These are phyloP conservation scores for Podospora fimiseda DNA, from an alignment of 495 filamentous ascomycete genomes.

Conservation along the genomic window DNA sequence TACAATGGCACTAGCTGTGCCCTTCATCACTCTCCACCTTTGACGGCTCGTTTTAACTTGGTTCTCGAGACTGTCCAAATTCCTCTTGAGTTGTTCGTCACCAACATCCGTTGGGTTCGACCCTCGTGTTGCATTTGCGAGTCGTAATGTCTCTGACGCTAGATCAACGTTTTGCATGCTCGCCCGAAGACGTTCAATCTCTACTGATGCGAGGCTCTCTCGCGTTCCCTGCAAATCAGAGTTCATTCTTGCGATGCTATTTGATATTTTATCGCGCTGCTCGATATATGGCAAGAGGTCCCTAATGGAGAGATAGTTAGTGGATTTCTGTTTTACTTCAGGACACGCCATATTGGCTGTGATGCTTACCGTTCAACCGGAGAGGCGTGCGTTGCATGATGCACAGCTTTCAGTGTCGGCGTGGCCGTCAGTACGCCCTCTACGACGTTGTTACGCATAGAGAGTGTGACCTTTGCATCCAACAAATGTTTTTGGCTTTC, in stretches of 20 bases:
- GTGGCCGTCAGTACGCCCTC: slow-evolving; percentile 61
- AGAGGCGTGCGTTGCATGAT: slow-evolving; percentile 58
- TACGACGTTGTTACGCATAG: slow-evolving; percentile 59
- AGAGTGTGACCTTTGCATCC: slow-evolving; percentile 61
- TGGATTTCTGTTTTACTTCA: neutral
- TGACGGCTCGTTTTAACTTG: slow-evolving; percentile 52
- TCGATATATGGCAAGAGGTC: slow-evolving; percentile 58
- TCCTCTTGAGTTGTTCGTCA: slow-evolving; percentile 43
- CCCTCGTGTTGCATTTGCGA: slow-evolving; percentile 51
- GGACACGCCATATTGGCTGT: slow-evolving; percentile 2
- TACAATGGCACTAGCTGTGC: slow-evolving; percentile 63
- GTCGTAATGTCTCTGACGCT: slow-evolving; percentile 51
- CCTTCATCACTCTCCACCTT: slow-evolving; percentile 68
- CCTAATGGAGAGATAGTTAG: slow-evolving; percentile 34
- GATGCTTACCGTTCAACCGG: slow-evolving; percentile 58
- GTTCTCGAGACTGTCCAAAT: slow-evolving; percentile 49
- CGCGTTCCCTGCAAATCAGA: slow-evolving; percentile 42
- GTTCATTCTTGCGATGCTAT: slow-evolving; percentile 51
- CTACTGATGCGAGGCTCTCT: slow-evolving; percentile 45
- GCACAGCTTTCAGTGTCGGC: slow-evolving; percentile 70
- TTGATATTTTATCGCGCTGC: slow-evolving; percentile 59
- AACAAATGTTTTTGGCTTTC: slow-evolving; percentile 58
- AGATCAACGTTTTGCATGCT: slow-evolving; percentile 57
- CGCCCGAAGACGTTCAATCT: slow-evolving; percentile 49
- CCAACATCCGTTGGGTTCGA: slow-evolving; percentile 43